A percentile compares a stretch with the other conserved stretches of the same genome.
Conservation (phyloP, 345 rosid species). For the Eucalyptus virginea region DNA sequence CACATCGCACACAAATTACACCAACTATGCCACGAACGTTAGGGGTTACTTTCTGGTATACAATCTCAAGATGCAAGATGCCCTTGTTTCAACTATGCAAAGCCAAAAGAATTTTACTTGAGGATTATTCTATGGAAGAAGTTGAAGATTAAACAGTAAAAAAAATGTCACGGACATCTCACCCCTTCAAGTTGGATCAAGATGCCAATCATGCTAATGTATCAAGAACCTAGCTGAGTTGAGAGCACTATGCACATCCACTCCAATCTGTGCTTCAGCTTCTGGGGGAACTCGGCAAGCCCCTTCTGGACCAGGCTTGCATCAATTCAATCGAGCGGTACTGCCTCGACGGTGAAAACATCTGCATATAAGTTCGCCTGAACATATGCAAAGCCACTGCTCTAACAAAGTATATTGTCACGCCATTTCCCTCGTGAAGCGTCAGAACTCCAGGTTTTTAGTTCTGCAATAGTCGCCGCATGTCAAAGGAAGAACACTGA, state of each 20-base stretch:
- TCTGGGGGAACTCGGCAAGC: constrained; percentile 74
- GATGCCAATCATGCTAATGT: background rate
- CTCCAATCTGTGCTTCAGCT: constrained; percentile 68
- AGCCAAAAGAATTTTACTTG: background rate
- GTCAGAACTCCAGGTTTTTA: constrained; percentile 72
- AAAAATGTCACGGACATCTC: background rate
- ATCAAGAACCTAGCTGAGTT: constrained; percentile 23
- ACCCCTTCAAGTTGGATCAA: background rate
- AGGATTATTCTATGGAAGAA: background rate
- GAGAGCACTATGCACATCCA: constrained; percentile 30
- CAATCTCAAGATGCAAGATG: background rate
- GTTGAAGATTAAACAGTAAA: background rate
- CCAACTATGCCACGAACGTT: background rate
- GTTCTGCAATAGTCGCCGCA: constrained; percentile 73
- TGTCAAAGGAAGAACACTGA: constrained; percentile 94
- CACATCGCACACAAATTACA: too few relatives aligned
- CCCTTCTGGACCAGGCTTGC: constrained; percentile 75
- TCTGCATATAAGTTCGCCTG: constrained; percentile 79
- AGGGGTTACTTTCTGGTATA: background rate
- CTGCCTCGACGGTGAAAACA: constrained; percentile 70
- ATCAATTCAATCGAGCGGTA: constrained; percentile 65
- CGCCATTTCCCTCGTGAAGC: constrained; percentile 71
- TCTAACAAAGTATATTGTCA: constrained; percentile 69
- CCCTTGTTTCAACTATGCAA: background rate
- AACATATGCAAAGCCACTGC: constrained; percentile 81